Conservation (phyloP, 2,329 filamentous ascomycete species). For the Fusarium setosum region DNA sequence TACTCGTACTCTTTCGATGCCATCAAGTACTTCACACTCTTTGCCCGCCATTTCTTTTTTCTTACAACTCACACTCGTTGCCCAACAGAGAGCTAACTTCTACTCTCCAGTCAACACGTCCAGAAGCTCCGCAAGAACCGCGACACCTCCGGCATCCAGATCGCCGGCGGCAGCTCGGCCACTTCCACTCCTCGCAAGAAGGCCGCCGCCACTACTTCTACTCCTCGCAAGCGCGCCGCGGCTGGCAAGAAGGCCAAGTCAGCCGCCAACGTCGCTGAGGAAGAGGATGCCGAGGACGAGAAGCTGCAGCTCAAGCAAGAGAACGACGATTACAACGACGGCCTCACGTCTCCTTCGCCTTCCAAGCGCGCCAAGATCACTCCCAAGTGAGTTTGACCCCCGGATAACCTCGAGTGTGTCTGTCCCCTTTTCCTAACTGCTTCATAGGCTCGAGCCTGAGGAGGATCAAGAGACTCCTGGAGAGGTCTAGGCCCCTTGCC, state of each 20-base stretch:
- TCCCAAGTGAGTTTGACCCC: conserved; percentile 31
- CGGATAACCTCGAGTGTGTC: accelerated
- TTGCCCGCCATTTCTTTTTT: conserved; percentile 1
- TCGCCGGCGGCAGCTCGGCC: conserved; percentile 14
- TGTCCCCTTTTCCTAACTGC: conserved; percentile 6
- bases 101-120: conserved; percentile 55
- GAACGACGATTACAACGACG: conserved; percentile 14
- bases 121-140: conserved; percentile 56
- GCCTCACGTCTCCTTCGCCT: conserved; percentile 8
- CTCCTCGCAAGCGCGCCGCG: conserved; percentile 46
- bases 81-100: conserved; percentile 23
- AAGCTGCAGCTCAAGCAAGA: conserved; percentile 44
- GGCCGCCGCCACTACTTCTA: conserved; percentile 29
- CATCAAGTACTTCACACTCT: conserved; percentile 50
- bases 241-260: conserved; percentile 42
- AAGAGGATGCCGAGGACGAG: conserved; percentile 40
- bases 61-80: background rate
- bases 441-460: conserved; percentile 28
- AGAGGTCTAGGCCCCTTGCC: conserved; percentile 11
- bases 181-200: conserved; percentile 41
- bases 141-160: conserved; percentile 42
- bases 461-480: background rate
- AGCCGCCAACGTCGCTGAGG: conserved; percentile 14
- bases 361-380: conserved; percentile 41
- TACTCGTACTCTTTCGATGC: conserved; percentile 53